Evolutionary conservation across 2,329 filamentous ascomycete species (phyloP).

Genomic region (Simplicillium aogashimaense): DNA sequence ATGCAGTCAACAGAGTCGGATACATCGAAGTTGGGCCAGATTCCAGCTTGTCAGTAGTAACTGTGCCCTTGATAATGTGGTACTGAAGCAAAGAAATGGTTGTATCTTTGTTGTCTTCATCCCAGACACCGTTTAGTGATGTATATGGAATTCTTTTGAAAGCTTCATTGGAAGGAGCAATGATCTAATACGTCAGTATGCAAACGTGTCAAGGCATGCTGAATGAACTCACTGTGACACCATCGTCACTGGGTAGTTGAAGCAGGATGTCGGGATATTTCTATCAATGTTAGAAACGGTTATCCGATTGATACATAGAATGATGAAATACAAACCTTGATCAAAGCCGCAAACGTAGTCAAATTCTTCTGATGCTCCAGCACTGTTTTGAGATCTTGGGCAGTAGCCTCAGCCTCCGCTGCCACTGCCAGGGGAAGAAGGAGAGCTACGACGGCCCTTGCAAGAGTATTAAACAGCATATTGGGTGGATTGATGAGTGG

Average conservation of each 20-base stretch:
- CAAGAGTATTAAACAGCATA: background rate
- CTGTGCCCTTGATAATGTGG: slow-evolving; percentile 46
- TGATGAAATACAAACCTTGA: slow-evolving; percentile 22
- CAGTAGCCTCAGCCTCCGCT: slow-evolving; percentile 6
- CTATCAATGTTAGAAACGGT: slow-evolving; percentile 14
- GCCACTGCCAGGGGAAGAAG: slow-evolving; percentile 10
- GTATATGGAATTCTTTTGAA: slow-evolving; percentile 45
- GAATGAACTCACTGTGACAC: slow-evolving; percentile 29
- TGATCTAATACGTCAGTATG: slow-evolving; percentile 23
- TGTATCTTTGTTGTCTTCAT: slow-evolving; percentile 31
- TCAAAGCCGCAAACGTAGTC: slow-evolving; percentile 31
- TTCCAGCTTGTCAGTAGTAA: slow-evolving; percentile 27
- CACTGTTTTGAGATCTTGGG: too few relatives aligned
- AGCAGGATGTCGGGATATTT: slow-evolving; percentile 35
- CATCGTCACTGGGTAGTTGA: slow-evolving; percentile 29
- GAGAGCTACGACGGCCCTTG: slow-evolving; percentile 8
- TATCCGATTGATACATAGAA: slow-evolving; percentile 4
- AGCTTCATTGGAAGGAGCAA: slow-evolving; percentile 47
- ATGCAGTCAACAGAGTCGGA: slow-evolving; percentile 30
- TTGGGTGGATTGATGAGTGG: background rate
- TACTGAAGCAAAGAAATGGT: slow-evolving; percentile 46
- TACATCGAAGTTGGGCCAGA: slow-evolving; percentile 27
- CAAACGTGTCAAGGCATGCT: background rate
- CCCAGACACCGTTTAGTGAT: slow-evolving; percentile 35
- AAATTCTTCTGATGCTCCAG: slow-evolving; percentile 28